Base-by-base conservation (phyloP, 331 rosid genomes). In the Prunus yedoensis region DNA sequence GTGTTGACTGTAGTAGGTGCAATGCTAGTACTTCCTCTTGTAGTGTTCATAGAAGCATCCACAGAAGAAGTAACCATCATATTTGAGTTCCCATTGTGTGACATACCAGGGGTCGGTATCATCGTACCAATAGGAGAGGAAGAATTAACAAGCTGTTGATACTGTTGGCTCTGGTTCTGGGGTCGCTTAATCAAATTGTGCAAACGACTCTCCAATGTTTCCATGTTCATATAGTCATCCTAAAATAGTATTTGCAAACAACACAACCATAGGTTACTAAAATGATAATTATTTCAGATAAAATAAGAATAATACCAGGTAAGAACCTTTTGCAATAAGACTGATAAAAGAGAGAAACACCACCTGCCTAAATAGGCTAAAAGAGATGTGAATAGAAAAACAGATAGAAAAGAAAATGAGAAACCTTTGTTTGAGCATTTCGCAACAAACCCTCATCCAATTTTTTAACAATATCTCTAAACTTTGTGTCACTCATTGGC, bases 61-160 rank as follows among this genome's bases (percentile, higher is more conserved):
- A 75, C 64, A 43, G 92, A 89, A 81, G 97, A 84, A 18, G 91
- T 57, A 76, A 79, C 89, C 60, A 73, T 80, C 89, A 90, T 81
- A 84, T 78, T 92, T 69, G 99, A 81, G 88, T 86, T 90, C 79
- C 89, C 86, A 80, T 79, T 80, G 69, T 89, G 91, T 3, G 88
- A 79, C 92, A 95, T 90, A 61, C 99, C 97, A 51, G 99, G 97
- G 16, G 99, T 95, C 25, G 99, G 97, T 87, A 92, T 95, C 99
- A 95, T 95, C 52, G 91, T 89, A 70, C 94, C 84, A 57, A 84
- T 58, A 11, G 89, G 81, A 64, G 97, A 87, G 30, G 87, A 70
- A 64, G 94, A 85, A 85, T 81, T 85, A 70, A 87, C 89, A 75
- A 73, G 85, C 80, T 84, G 99, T 30, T 83, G 82, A 79, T 85